Conservation (phyloP, 805 yeast species). For the Yarrowia bubula region DNA sequence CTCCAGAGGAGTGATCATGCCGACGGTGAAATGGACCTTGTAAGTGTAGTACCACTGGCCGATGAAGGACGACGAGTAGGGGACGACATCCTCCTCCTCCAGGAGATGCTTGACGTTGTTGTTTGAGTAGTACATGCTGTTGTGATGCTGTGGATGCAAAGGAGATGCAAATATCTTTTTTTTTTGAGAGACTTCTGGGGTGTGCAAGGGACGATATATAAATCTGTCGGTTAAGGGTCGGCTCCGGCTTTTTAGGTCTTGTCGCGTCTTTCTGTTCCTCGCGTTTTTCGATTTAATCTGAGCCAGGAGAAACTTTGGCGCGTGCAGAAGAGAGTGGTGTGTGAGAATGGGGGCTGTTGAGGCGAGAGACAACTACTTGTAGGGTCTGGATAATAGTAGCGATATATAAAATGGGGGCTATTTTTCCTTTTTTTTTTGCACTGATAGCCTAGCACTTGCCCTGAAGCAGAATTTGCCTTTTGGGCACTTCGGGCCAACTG, state of each 20-base stretch:
- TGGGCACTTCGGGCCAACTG: neutral
- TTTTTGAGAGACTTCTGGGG: neutral
- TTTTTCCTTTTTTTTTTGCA: neutral
- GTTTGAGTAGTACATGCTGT: constrained; percentile 21
- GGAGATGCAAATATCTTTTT: neutral
- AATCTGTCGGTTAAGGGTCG: constrained; percentile 1
- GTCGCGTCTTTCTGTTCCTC: constrained; percentile 16
- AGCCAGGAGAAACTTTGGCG: constrained; percentile 12
- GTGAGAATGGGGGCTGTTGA: neutral
- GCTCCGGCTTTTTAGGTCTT: constrained; percentile 16
- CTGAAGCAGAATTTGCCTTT: neutral
- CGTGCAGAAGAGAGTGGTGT: neutral
- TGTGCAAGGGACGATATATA: constrained; percentile 1
- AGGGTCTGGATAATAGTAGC: too few relatives aligned
- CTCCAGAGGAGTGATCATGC: constrained; percentile 26
- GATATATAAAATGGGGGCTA: neutral
- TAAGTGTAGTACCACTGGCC: constrained; percentile 28
- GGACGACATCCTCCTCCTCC: constrained; percentile 24
- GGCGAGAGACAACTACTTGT: neutral
- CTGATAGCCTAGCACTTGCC: neutral
- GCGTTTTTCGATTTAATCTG: constrained; percentile 17
- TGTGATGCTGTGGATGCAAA: neutral
- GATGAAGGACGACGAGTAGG: constrained; percentile 25
- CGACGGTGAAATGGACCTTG: constrained; percentile 27
- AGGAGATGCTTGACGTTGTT: constrained; percentile 21